Base-by-base conservation (phyloP, 371 early-diverging fungal genomes). In the Mortierella sp. region DNA sequence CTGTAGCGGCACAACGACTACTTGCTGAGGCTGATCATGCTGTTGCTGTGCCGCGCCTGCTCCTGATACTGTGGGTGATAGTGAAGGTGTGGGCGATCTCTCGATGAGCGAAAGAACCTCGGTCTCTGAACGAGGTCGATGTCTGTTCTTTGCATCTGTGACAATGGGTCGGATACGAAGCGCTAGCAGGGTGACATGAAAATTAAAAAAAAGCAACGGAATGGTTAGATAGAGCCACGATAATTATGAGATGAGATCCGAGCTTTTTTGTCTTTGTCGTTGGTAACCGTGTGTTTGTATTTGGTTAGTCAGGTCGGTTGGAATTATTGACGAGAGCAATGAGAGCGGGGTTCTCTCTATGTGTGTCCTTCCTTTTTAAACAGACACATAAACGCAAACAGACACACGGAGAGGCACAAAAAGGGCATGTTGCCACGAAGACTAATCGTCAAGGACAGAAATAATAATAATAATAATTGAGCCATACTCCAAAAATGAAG, bases 111-210 rank as follows among this genome's bases (percentile, higher is more conserved):
- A 59, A 80, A 86, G 64, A 60, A 84, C 34, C 48, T 75, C 83
- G 64, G 51, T 86, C 80, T 70, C 82, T 71, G 67, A 73, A 39
- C 24, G 84, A 80, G 49, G 51, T 23, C 76, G 69, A 6, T 19
- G 50, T 56, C 50, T 58, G 43, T 46, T 70, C 32, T 52, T 75
- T 27, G 48, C n/a, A 46, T 75, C 76, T 4, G 52, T 56, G 37
- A 64, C 42, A 41, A 88, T 65, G 39, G 88, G 88, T 65, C 88
- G 79, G 58, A 88, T 83, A 52, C 88, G 84, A 30, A 88, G 79
- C 19, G 86, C 88, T 87, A 54, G 34, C 26, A 26, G 7, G n/a
- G 26, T 48, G 24, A 60, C 7, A 52, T 8, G 19, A 48, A 37
- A 43, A 17, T 30, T 23, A 19, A 14, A 32, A 14, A 44, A 6